A percentile compares a stretch with the other conserved stretches of the same genome.
Conservation (phyloP, 1,139 yeast genomes). For the Kodamaea derodonti region DNA sequence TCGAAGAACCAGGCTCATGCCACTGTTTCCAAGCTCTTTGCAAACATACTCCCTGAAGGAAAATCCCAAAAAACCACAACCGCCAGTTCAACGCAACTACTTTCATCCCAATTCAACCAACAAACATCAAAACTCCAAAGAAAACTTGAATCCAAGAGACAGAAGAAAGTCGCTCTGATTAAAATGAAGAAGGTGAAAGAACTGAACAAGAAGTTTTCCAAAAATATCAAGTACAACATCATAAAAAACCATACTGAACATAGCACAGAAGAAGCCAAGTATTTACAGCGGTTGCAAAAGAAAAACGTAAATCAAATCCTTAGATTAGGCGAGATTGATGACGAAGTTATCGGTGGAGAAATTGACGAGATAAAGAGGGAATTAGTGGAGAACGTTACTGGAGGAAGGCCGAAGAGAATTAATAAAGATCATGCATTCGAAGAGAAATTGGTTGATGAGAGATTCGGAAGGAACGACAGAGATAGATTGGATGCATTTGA, state of each 20-base stretch:
- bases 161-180: constrained; percentile 26
- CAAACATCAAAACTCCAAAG: constrained; percentile 37
- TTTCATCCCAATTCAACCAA: constrained; percentile 12
- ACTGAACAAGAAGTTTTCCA: constrained; percentile 39
- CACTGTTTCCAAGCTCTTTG: constrained; percentile 41
- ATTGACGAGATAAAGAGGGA: constrained; percentile 38
- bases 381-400: constrained; percentile 28
- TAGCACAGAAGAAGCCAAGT: constrained; percentile 43
- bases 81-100: constrained; percentile 20
- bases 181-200: constrained; percentile 33
- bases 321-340: constrained; percentile 43
- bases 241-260: constrained; percentile 38
- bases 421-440: constrained; percentile 13
- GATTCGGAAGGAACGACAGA: constrained; percentile 13
- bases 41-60: constrained; percentile 38
- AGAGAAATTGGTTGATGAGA: constrained; percentile 8
- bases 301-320: constrained; percentile 46
- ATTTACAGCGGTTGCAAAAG: constrained; percentile 45
- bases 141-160: constrained; percentile 24
- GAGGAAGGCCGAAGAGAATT: constrained; percentile 21
- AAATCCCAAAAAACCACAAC: constrained; percentile 4
- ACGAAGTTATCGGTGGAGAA: constrained; percentile 42
- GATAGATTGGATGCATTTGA: constrained; percentile 39
- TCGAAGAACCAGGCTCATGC: constrained; percentile 34
- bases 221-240: constrained; percentile 49